Percentiles rank a stretch among this genome's conserved stretches.
Conservation (phyloP, 164 flowering plant species). For the Aristolochia fimbriata region DNA sequence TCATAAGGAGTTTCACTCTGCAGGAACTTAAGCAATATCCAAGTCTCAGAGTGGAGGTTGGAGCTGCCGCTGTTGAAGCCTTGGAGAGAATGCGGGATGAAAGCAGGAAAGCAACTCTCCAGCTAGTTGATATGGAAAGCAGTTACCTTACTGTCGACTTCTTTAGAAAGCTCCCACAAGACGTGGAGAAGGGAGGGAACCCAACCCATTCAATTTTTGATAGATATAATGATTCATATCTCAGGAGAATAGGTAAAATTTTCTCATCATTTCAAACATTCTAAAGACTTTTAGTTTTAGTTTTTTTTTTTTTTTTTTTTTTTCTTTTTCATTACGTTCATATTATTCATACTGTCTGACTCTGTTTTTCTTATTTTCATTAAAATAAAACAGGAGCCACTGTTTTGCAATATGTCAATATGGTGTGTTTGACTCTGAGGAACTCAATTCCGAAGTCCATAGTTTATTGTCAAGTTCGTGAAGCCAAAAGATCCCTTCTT, state of each 20-base stretch:
- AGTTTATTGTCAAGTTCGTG: slow-evolving; percentile 72
- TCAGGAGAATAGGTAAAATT: slow-evolving; percentile 60
- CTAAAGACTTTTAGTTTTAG: neutral
- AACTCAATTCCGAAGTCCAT: slow-evolving; percentile 86
- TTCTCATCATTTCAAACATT: neutral
- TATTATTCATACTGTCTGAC: no score
- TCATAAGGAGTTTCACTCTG: neutral
- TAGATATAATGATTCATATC: slow-evolving; percentile 83
- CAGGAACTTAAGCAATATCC: slow-evolving; percentile 88
- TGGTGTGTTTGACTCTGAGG: slow-evolving; percentile 69
- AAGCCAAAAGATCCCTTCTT: slow-evolving; percentile 81
- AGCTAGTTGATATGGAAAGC: slow-evolving; percentile 88
- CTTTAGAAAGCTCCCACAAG: slow-evolving; percentile 97
- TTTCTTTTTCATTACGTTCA: neutral
- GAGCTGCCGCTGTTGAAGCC: slow-evolving; percentile 66
- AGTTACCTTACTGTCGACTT: slow-evolving; percentile 88
- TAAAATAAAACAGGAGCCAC: slow-evolving; percentile 48
- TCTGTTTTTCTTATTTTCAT: neutral
- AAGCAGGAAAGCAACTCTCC: slow-evolving; percentile 76
- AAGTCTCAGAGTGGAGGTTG: slow-evolving; percentile 46
- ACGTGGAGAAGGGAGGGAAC: slow-evolving; percentile 92
- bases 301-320: neutral
- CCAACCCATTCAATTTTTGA: slow-evolving; percentile 90
- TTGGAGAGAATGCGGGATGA: slow-evolving; percentile 79
- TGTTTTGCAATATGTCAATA: slow-evolving; percentile 73